phyloP scores from a whole-genome alignment of 495 filamentous ascomycete species.

The Aspergillus olivimuriae region DNA sequence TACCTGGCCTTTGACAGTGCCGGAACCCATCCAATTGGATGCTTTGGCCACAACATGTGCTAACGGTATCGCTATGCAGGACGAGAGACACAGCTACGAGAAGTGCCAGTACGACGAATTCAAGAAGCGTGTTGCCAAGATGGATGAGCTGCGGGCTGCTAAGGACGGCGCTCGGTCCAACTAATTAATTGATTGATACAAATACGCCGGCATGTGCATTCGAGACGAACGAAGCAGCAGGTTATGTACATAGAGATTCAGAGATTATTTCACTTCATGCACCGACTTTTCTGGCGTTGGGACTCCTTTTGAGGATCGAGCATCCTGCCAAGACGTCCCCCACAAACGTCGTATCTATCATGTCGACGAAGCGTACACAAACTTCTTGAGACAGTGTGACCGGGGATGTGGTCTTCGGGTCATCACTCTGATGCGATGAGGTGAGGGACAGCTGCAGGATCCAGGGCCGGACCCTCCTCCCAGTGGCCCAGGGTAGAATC shows the following conservation, averaged over 20 bases:
- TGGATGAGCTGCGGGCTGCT: constrained; percentile 86
- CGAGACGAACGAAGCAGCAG: constrained; percentile 21
- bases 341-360: background rate
- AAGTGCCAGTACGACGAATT: constrained; percentile 99
- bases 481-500: too few species aligned
- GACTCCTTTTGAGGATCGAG: constrained; percentile 13
- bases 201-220: constrained; percentile 14
- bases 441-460: too few species aligned
- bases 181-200: constrained; percentile 41
- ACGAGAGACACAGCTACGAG: constrained; percentile 94
- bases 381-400: too few species aligned
- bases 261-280: constrained; percentile 34
- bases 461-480: too few species aligned
- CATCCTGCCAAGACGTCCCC: background rate
- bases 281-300: constrained; percentile 34
- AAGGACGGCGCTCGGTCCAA: constrained; percentile 89
- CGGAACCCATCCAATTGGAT: too few species aligned
- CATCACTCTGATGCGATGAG: too few species aligned
- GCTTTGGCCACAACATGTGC: background rate
- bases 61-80: constrained; percentile 46
- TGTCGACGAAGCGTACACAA: too few species aligned
- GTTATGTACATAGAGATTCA: constrained; percentile 44
- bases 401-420: too few species aligned
- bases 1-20: too few species aligned
- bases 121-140: constrained; percentile 96